Percentiles rank a stretch among this genome's conserved stretches.
phyloP scores from a whole-genome alignment of 805 yeast species.

The Priceomyces fermenticarens region DNA sequence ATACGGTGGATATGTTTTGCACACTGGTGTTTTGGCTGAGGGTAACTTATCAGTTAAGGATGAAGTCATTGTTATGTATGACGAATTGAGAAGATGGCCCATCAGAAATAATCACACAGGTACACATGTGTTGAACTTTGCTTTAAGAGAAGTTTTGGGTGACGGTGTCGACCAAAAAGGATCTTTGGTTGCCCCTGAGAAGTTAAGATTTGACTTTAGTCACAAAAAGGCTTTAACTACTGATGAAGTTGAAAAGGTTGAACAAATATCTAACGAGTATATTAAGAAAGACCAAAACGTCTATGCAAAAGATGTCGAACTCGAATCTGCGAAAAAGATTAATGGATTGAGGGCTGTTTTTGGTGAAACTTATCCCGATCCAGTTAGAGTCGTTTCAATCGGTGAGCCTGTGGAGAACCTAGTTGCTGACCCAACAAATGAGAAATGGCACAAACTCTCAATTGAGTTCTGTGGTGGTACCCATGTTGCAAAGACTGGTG shows the following conservation, averaged over 20 bases:
- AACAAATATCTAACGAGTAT: slow-evolving; percentile 65
- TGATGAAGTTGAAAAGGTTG: slow-evolving; percentile 72
- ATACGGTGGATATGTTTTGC: slow-evolving; percentile 93
- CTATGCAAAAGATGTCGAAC: slow-evolving; percentile 77
- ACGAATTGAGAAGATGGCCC: slow-evolving; percentile 93
- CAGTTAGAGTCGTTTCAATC: slow-evolving; percentile 95
- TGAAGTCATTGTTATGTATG: slow-evolving; percentile 78
- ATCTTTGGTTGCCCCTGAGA: slow-evolving; percentile 92
- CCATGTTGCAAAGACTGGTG: slow-evolving; percentile 89
- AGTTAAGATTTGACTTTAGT: slow-evolving; percentile 92
- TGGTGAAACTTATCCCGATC: slow-evolving; percentile 98
- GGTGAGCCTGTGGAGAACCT: slow-evolving; percentile 88
- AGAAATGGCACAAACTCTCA: slow-evolving; percentile 74
- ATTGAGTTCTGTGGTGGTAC: slow-evolving; percentile 99
- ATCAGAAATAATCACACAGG: slow-evolving; percentile 98
- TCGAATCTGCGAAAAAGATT: slow-evolving; percentile 70
- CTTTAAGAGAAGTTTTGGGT: slow-evolving; percentile 82
- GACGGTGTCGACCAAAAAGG: slow-evolving; percentile 93
- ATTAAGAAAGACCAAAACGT: slow-evolving; percentile 72
- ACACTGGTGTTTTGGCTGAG: slow-evolving; percentile 81
- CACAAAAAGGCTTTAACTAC: slow-evolving; percentile 81
- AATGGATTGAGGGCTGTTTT: slow-evolving; percentile 93
- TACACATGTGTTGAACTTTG: slow-evolving; percentile 91
- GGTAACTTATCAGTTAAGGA: slow-evolving; percentile 71
- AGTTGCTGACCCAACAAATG: slow-evolving; percentile 63